phyloP scores from a whole-genome alignment of 768 basidiomycete genomes.

The Artomyces pyxidatus region DNA sequence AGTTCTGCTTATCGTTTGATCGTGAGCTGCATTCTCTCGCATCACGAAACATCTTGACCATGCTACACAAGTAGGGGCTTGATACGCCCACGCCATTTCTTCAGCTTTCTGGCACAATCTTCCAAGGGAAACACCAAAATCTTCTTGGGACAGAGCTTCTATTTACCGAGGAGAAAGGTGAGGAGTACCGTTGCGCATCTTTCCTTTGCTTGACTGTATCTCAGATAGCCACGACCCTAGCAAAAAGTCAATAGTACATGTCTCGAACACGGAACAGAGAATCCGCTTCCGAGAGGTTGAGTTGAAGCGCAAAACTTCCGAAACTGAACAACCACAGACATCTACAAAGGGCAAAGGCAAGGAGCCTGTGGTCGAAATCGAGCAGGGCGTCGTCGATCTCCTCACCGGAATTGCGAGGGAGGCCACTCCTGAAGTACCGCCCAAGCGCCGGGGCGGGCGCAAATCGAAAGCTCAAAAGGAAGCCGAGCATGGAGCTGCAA shows the following conservation, averaged over 20 bases:
- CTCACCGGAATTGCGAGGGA: background rate
- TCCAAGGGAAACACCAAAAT: constrained; percentile 60
- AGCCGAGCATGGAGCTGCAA: background rate
- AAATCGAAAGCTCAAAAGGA: background rate
- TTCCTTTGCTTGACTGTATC: background rate
- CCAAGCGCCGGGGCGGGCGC: background rate
- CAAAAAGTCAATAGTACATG: constrained; percentile 44
- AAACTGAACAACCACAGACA: background rate
- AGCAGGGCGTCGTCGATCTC: background rate
- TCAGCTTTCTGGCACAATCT: constrained; percentile 67
- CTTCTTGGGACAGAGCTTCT: constrained; percentile 71
- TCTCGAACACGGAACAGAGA: constrained; percentile 58
- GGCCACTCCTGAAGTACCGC: background rate
- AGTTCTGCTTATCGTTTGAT: constrained; percentile 66
- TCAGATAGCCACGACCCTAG: constrained; percentile 38
- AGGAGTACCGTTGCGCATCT: background rate
- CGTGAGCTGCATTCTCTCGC: constrained; percentile 33
- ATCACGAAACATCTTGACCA: background rate
- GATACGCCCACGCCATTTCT: constrained; percentile 73
- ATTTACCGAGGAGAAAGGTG: constrained; percentile 64
- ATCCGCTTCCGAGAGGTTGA: constrained; percentile 70
- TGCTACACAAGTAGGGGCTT: constrained; percentile 38
- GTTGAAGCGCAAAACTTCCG: constrained; percentile 33
- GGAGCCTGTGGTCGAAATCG: background rate
- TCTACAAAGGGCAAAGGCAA: background rate